These are phyloP conservation scores for Quaeritorhiza haematococci DNA, from an alignment of 371 early-diverging fungal genomes.

Conservation along the genomic window DNA sequence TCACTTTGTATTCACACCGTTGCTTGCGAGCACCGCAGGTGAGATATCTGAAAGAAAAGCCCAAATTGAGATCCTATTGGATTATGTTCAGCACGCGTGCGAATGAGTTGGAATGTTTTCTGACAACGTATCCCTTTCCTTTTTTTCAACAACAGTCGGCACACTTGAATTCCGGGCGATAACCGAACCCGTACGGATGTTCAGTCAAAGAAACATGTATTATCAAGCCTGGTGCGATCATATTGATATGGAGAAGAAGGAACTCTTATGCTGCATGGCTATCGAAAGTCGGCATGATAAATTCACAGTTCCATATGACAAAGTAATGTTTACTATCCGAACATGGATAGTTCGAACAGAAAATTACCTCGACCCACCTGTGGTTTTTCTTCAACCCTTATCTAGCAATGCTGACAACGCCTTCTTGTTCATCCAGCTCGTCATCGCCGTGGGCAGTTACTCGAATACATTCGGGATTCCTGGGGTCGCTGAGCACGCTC, in stretches of 20 bases:
- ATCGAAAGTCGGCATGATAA: slow-evolving; percentile 21
- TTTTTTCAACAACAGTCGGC: slow-evolving; percentile 65
- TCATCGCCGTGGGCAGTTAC: slow-evolving; percentile 77
- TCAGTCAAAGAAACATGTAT: slow-evolving; percentile 39
- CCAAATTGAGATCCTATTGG: too few relatives aligned
- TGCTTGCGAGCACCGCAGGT: slow-evolving; percentile 49
- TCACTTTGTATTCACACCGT: slow-evolving; percentile 81
- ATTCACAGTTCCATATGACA: background rate
- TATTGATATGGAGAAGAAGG: slow-evolving; percentile 61
- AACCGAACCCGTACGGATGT: slow-evolving; percentile 72
- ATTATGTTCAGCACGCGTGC: too few relatives aligned
- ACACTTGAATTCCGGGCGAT: slow-evolving; percentile 80
- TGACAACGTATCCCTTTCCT: slow-evolving; percentile 33
- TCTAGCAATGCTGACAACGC: too few relatives aligned
- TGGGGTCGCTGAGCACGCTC: slow-evolving; percentile 60
- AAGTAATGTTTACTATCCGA: too few relatives aligned
- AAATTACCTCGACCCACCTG: too few relatives aligned
- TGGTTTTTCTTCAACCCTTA: too few relatives aligned
- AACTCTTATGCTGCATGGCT: slow-evolving; percentile 43
- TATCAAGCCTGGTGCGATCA: slow-evolving; percentile 64
- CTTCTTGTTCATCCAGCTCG: too few relatives aligned
- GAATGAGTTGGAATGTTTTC: background rate
- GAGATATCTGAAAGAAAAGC: too few relatives aligned
- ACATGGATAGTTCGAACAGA: too few relatives aligned
- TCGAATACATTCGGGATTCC: slow-evolving; percentile 76